Evolutionary conservation across 1,284 basidiomycete species (phyloP), one percentile per base, ranked within the genome.

Genomic region (Tylopilus sp.): DNA sequence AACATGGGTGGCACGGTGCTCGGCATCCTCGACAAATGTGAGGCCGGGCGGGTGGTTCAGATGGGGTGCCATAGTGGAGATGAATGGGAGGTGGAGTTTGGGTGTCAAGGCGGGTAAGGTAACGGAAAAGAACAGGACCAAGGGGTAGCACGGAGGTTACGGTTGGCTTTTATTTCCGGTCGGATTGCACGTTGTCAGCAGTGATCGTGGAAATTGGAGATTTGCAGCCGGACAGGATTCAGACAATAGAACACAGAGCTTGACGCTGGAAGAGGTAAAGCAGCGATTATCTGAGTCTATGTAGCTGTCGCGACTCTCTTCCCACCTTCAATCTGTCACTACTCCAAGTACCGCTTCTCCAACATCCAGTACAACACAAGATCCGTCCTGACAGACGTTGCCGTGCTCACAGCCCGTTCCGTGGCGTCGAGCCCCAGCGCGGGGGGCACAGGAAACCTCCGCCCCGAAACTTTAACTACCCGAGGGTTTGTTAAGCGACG

Each of bases 21-120:
- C 66, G 26, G 71, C 71, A 48, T 89, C 85, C 56, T 88, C 87
- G 57, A 84, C 65, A 60, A 89, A 89, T 52, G 74, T 73, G 41
- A 85, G 78, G 51, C 76, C 75, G 12, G 84, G 58, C 0, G 86
- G 85, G 58, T 86, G 84, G 51, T 62, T 71, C 46, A 80, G 59
- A 26, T 69, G 59, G 41, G 79, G 79, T 10, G 79, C 71, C 80
- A 81, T 81, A 33, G 34, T 25, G 39, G 36, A 40, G 15, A 38
- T 44, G 16, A 15, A 18, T 10, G 15, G 30, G 34, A 38, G 21
- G n/a, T n/a, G n/a, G n/a, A n/a, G n/a, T n/a, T n/a, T n/a, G n/a
- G n/a, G n/a, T n/a, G n/a, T n/a, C n/a, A n/a, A n/a, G n/a, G n/a
- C n/a, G n/a, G n/a, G n/a, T n/a, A n/a, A n/a, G n/a, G n/a, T n/a